Evolutionary conservation across 106 monocot genomes (phyloP), one percentile per base, ranked within the genome.

Genomic region (Dioscorea alata): DNA sequence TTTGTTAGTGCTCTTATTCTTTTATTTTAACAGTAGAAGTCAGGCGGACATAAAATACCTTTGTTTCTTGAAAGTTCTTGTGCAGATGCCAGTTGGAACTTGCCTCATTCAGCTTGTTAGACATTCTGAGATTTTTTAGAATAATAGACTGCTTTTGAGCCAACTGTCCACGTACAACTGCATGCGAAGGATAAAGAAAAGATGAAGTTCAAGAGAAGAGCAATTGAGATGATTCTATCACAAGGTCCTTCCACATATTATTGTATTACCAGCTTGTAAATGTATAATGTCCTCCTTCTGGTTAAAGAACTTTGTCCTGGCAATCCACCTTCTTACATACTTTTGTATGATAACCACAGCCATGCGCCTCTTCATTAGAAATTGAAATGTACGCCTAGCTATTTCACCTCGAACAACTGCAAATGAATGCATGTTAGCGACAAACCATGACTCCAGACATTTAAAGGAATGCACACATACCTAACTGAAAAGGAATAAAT

Each of bases 101-200:
- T 48, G 49, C 25, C 23, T 50, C 49, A 56, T 67, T 69, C 48
- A 15, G 52, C 60, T 78, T 28, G 28, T 28, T 75, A 51, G 33
- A 35, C 13, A 52, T 54, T 64, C 71, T 60, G 57, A 68, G n/a
- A 22, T 74, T 64, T 70, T 70, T 57, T 42, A 80, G 6, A 23
- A 24, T 15, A 8, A 13, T 50, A 52, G 69, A 75, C 16, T 85
- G 80, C 52, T 83, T 85, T 65, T 85, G 90, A 20, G 69, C 80
- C 73, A 88, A 19, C 67, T 71, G 76, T 15, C 88, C 87, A 69
- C 87, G 94, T 21, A 85, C 73, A 70, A 67, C 94, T 94, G 71
- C 61, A 32, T 16, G 17, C 28, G 23, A 31, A 64, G 57, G 28
- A 16, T 4, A 18, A 25, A 35, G 9, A 16, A 54, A 48, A 56